phyloP scores from a whole-genome alignment of 768 basidiomycete genomes.

The Xerocomus brunneocitrinus region DNA sequence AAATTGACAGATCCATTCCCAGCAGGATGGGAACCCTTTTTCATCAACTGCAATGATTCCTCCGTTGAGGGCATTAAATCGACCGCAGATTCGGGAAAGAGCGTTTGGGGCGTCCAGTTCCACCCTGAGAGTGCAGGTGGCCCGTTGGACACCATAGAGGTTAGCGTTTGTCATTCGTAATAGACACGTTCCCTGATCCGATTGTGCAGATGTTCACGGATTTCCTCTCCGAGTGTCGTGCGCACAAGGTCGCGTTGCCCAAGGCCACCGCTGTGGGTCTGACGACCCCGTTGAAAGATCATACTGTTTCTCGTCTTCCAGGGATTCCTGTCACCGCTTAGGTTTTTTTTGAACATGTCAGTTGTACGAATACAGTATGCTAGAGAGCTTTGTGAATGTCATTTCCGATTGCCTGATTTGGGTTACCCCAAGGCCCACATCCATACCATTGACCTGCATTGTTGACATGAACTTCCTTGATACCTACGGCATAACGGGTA shows the following conservation, averaged over 20 bases:
- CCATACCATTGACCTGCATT: not conserved
- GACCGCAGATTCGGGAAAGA: slow-evolving; percentile 81
- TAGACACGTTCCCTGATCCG: not conserved
- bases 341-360: not conserved
- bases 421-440: not conserved
- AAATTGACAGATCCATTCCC: slow-evolving; percentile 94
- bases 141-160: slow-evolving; percentile 98
- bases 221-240: slow-evolving; percentile 78
- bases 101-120: slow-evolving; percentile 98
- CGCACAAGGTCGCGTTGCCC: slow-evolving; percentile 40
- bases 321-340: slow-evolving; percentile 30
- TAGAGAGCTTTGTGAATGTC: not conserved
- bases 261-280: slow-evolving; percentile 15
- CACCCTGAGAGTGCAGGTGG: slow-evolving; percentile 98
- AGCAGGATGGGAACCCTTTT: slow-evolving; percentile 96
- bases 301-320: slow-evolving; percentile 17
- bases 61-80: slow-evolving; percentile 99
- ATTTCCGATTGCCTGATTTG: slow-evolving; percentile 12
- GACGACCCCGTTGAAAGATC: slow-evolving; percentile 14
- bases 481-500: slow-evolving; percentile 51
- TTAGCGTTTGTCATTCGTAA: slow-evolving; percentile 30
- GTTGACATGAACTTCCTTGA: slow-evolving; percentile 69
- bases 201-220: slow-evolving; percentile 83
- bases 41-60: slow-evolving; percentile 99
- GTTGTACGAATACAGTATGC: slow-evolving; percentile 15